Evolutionary conservation across 164 flowering plant genomes (phyloP).

Genomic region (Liquidambar formosana): DNA sequence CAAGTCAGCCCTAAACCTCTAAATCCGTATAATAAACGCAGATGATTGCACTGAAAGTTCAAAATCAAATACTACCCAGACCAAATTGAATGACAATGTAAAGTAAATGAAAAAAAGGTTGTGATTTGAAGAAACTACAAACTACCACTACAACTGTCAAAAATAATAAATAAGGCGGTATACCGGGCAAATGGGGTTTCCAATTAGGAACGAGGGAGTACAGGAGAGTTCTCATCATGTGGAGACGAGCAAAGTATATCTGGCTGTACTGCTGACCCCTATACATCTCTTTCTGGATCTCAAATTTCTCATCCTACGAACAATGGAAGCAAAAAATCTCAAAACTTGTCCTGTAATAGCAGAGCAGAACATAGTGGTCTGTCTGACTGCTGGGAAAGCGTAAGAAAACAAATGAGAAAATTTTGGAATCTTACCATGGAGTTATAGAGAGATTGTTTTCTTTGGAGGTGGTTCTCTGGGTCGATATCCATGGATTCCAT

Average conservation of each 20-base stretch:
- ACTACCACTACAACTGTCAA: no score
- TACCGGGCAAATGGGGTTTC: constrained; percentile 91
- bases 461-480: constrained; percentile 27
- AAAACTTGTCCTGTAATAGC: not conserved
- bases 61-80: not conserved
- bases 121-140: not conserved
- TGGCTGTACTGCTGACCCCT: constrained; percentile 97
- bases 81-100: not conserved
- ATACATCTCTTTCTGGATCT: constrained; percentile 72
- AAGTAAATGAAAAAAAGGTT: not conserved
- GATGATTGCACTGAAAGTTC: constrained; percentile 1
- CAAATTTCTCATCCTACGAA: constrained; percentile 65
- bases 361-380: not conserved
- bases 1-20: not conserved
- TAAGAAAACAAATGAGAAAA: not conserved
- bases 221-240: constrained; percentile 64
- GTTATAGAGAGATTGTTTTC: constrained; percentile 60
- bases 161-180: not conserved
- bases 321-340: not conserved
- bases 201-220: constrained; percentile 62
- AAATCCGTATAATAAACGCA: not conserved
- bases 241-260: constrained; percentile 85
- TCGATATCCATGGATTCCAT: constrained; percentile 59
- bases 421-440: constrained; percentile 34
- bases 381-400: not conserved